A percentile compares a stretch with the other conserved stretches of the same genome.
Conservation (phyloP, 805 yeast species). For the Teunomyces atbi region DNA sequence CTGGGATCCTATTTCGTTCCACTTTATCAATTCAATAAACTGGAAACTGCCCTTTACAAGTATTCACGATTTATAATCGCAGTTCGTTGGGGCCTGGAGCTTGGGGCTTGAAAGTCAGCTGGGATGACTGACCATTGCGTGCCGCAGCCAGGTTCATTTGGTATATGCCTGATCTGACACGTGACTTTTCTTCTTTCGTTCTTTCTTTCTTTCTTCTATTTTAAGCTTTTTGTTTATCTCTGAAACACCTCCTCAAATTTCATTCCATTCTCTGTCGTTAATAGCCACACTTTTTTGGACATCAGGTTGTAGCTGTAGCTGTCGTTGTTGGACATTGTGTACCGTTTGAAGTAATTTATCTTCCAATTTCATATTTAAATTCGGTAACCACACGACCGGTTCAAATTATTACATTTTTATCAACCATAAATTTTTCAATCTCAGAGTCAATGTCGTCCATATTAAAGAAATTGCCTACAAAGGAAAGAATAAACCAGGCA, state of each 20-base stretch:
- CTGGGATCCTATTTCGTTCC: neutral
- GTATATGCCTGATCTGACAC: neutral
- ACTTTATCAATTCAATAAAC: neutral
- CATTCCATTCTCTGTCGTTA: no score
- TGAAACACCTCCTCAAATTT: no score
- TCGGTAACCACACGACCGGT: neutral
- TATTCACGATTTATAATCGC: no score
- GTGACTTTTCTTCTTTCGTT: neutral
- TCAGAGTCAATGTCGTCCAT: conserved; percentile 19
- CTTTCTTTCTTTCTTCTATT: neutral
- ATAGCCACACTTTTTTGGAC: no score
- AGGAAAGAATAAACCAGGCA: conserved; percentile 52
- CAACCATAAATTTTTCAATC: neutral
- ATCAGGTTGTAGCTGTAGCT: no score
- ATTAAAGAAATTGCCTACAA: conserved; percentile 36
- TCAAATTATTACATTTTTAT: neutral
- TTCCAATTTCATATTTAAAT: no score
- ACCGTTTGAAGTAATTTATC: no score
- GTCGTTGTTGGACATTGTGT: no score
- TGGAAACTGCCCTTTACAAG: no score
- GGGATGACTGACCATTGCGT: neutral
- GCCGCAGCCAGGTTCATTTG: neutral
- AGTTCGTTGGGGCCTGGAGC: no score
- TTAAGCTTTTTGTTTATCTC: neutral
- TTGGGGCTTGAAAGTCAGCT: neutral